Base-by-base conservation (phyloP, 768 basidiomycete species). In the Neoboletus magnificus region DNA sequence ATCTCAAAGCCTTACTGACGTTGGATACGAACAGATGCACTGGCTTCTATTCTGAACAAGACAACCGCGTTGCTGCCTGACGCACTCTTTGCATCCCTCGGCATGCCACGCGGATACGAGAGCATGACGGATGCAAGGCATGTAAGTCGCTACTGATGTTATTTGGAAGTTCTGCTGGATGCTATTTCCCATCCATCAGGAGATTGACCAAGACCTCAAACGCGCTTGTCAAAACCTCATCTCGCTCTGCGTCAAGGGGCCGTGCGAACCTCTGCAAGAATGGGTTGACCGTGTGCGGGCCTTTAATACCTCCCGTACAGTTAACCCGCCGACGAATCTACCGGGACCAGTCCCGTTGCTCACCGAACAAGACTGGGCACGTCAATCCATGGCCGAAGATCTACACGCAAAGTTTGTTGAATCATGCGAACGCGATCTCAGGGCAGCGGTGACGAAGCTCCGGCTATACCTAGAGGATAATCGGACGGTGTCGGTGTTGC, bases 141-240 rank as follows among this genome's bases (percentile, higher is more conserved):
- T 50, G 93, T 93, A 64, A 49, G 79, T 71, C 4, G 1, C 37
- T 23, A 5, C 25, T 25, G 25, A 33, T 25, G 30, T n/a, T 12
- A 5, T 47, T 12, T 1, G 22, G 48, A 23, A 41, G 48, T 50
- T 32, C 15, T 27, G 12, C 39, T 18, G 30, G 1, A 48, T 45
- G 29, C 27, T 33, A 30, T 48, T 29, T 45, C 16, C 54, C 51
- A 16, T 43, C 33, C 27, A 37, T n/a, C 69, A 95, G 91, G 87
- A 86, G 56, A 88, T 97, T 61, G 96, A 98, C 72, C 79, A 86
- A 46, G 89, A 88, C 30, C 82, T 98, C 29, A 91, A 93, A 65
- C 77, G 77, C 18, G 87, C 85, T 0, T 98, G 95, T 73, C 93
- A 96, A 74, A 83, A 85, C 39, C 80, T 93, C 36, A 96, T 98